Conservation (phyloP, 129 eudicot species). For the Rutidosis leptorrhynchoides region DNA sequence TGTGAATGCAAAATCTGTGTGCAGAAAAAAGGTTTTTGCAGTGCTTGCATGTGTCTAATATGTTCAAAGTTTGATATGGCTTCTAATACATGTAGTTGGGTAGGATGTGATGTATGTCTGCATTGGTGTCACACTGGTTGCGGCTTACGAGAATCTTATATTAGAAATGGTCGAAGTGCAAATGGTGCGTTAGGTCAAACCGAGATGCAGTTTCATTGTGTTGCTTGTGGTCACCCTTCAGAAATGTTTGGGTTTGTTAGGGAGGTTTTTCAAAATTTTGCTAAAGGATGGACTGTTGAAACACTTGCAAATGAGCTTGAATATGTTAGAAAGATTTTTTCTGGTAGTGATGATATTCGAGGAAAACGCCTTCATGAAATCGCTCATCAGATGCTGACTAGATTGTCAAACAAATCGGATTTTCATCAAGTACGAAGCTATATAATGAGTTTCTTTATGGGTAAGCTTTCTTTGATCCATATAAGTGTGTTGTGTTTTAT, state of each 20-base stretch:
- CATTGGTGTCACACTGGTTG: constrained; percentile 99
- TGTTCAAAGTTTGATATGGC: constrained; percentile 96
- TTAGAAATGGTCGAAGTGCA: constrained; percentile 80
- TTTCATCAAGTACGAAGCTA: constrained; percentile 61
- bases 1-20: constrained; percentile 87
- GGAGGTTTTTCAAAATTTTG: constrained; percentile 87
- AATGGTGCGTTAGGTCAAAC: constrained; percentile 53
- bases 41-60: constrained; percentile 93
- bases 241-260: constrained; percentile 99
- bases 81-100: constrained; percentile 98
- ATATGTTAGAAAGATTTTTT: constrained; percentile 75
- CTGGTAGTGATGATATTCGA: constrained; percentile 68
- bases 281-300: constrained; percentile 79
- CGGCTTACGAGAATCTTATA: constrained; percentile 68
- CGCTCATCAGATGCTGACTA: constrained; percentile 60
- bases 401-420: constrained; percentile 48
- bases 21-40: constrained; percentile 73
- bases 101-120: constrained; percentile 93
- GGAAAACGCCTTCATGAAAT: constrained; percentile 75
- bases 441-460: constrained; percentile 56
- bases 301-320: constrained; percentile 73
- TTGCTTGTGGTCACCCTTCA: constrained; percentile 95
- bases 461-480: constrained; percentile 37
- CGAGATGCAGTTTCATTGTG: constrained; percentile 96
- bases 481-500: not conserved